phyloP scores from a whole-genome alignment of 2,329 filamentous ascomycete species.

The Neofusicoccum parvum region DNA sequence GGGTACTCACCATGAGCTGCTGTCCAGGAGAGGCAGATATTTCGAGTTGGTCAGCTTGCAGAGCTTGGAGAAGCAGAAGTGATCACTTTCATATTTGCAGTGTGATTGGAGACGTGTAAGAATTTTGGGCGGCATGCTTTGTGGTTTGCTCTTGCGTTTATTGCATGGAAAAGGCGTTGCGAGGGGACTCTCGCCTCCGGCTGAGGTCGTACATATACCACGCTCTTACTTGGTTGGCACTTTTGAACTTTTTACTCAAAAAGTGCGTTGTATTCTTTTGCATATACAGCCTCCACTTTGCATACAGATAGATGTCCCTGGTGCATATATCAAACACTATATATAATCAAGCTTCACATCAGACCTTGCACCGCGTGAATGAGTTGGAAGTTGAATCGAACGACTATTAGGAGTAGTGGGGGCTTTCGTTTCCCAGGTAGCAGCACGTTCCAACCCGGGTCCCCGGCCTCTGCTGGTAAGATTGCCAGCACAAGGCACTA shows the following conservation, averaged over 20 bases:
- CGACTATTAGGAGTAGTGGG: too few relatives aligned
- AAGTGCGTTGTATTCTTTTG: background rate
- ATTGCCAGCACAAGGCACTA: too few relatives aligned
- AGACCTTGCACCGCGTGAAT: too few relatives aligned
- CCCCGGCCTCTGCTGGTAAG: too few relatives aligned
- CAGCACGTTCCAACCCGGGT: too few relatives aligned
- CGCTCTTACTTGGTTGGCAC: too few relatives aligned
- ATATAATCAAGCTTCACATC: too few relatives aligned
- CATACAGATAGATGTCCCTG: background rate
- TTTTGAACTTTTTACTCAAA: background rate
- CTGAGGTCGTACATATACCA: too few relatives aligned
- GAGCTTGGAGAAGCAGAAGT: conserved; percentile 21
- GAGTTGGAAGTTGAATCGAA: too few relatives aligned
- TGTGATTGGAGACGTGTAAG: background rate
- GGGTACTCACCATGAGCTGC: conserved; percentile 63
- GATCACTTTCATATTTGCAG: background rate
- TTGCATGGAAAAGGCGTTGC: too few relatives aligned
- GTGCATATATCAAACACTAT: background rate
- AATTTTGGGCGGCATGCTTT: background rate
- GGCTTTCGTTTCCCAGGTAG: too few relatives aligned
- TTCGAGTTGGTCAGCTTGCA: conserved; percentile 22
- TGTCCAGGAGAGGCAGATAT: conserved; percentile 7
- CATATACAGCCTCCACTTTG: background rate
- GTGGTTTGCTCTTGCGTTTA: background rate
- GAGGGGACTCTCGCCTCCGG: too few relatives aligned